Evolutionary conservation across 2,329 filamentous ascomycete species (phyloP).

Genomic region (Xylaria sp.): DNA sequence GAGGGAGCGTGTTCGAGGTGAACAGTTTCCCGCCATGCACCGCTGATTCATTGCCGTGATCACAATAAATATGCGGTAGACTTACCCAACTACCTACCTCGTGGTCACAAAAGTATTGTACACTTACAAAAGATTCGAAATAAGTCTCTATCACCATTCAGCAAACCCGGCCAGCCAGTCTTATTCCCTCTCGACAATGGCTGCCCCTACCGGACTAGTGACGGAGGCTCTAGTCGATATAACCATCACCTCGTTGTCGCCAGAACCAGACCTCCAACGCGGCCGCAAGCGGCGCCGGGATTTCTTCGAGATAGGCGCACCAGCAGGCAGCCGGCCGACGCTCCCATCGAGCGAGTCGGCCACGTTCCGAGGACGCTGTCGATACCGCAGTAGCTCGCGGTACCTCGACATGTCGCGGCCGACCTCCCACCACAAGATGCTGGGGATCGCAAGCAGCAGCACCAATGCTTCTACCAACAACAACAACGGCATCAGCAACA

Average conservation of each 20-base stretch:
- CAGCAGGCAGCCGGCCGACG: conserved; percentile 38
- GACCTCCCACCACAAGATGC: conserved; percentile 30
- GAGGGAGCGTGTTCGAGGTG: background rate
- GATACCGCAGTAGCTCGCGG: conserved; percentile 53
- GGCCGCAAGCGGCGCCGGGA: conserved; percentile 54
- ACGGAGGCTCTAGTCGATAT: conserved; percentile 45
- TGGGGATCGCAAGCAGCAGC: background rate
- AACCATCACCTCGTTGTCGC: conserved; percentile 42
- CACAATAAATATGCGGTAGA: conserved; percentile 6
- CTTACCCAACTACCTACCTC: too few species aligned
- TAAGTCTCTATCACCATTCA: background rate
- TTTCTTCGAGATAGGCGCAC: conserved; percentile 45
- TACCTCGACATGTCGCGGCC: conserved; percentile 45
- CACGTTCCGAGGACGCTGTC: conserved; percentile 56
- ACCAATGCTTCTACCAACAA: background rate
- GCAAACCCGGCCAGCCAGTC: background rate
- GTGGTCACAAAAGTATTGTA: background rate
- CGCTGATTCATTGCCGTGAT: background rate
- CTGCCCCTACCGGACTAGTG: conserved; percentile 34
- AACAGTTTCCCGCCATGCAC: background rate
- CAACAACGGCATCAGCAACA: conserved; percentile 2
- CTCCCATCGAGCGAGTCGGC: conserved; percentile 53
- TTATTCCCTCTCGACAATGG: conserved; percentile 39
- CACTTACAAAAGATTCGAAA: background rate
- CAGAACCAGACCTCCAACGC: conserved; percentile 51